Evolutionary conservation across 2,329 filamentous ascomycete species (phyloP), one percentile per base, ranked within the genome.

Genomic region (Aspergillus fructus): DNA sequence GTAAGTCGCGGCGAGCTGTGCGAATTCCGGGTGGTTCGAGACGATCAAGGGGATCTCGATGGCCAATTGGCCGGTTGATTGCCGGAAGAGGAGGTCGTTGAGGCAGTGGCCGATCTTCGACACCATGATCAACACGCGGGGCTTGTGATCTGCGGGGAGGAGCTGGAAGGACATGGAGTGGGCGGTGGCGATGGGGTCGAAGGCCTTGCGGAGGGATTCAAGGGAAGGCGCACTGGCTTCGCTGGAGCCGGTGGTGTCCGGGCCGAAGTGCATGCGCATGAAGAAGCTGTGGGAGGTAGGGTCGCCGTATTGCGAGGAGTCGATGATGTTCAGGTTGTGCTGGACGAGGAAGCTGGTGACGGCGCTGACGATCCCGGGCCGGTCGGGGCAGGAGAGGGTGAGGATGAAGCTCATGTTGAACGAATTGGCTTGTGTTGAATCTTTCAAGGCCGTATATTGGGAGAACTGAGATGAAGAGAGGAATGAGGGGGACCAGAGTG

Each of bases 51-150:
- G 89, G 51, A 93, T 81, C 23, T 92, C 89, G 64, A 93, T 87
- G 67, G 82, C 83, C 53, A 94, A 80, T 76, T 93, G 89, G 46
- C 85, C 85, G 17, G 86, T 87, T 73, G 87, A 88, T 68, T 88
- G 84, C 56, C 90, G 86, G 85, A 91, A 94, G 39, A 94, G 83
- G 49, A 94, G 79, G 75, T 93, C 89, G 75, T 93, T 93, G 53
- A 93, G 80, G 74, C 90, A 93, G 79, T 93, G 90, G 8, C 90
- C 90, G 67, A 91, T 93, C 79, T 93, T 93, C 68, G 89, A 93
- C 30, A 93, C 90, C 90, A 94, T 93, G 79, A 94, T 91, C 66
- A 94, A 80, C 49, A 93, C 87, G 63, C 86, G 84, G 56, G 88
- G 87, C 78, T 91, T 92, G 68, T 86, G 81, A 49, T 85, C 77